A percentile compares a stretch with the other conserved stretches of the same genome.
These are phyloP conservation scores for Penicillium atrosanguineum DNA, from an alignment of 495 filamentous ascomycete species.

Conservation along the genomic window DNA sequence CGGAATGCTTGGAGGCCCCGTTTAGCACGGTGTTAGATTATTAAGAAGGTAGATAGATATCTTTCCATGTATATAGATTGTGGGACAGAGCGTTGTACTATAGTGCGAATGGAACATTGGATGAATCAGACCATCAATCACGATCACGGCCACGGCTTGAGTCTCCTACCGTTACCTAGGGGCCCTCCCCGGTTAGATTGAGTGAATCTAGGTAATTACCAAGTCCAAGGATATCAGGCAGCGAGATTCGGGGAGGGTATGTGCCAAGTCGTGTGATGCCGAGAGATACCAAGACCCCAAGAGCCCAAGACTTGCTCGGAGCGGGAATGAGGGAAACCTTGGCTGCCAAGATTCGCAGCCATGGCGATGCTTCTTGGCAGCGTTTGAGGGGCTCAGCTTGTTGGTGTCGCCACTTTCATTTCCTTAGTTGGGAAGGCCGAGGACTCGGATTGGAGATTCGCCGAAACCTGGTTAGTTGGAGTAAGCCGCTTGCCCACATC, in stretches of 20 bases:
- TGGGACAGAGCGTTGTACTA: not conserved
- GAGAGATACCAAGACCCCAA: slow-evolving; percentile 6
- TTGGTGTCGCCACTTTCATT: not conserved
- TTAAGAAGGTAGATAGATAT: not conserved
- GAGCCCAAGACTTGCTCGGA: slow-evolving; percentile 20
- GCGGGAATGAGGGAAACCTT: slow-evolving; percentile 34
- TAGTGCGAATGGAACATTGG: not conserved
- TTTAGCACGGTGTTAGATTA: not conserved
- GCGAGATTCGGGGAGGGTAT: not conserved
- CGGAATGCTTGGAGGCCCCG: slow-evolving; percentile 1
- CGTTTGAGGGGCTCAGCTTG: too few relatives aligned
- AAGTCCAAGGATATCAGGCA: not conserved
- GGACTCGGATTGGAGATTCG: not conserved
- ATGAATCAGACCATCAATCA: not conserved
- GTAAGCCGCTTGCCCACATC: not conserved
- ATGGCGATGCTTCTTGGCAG: slow-evolving; percentile 22
- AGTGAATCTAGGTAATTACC: not conserved
- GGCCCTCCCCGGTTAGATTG: not conserved
- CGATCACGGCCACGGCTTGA: not conserved
- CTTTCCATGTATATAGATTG: not conserved
- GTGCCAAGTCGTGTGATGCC: slow-evolving; percentile 11
- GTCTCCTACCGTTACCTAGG: not conserved
- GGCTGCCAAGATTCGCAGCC: slow-evolving; percentile 31
- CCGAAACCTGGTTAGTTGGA: not conserved
- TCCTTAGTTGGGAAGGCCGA: not conserved